phyloP scores from a whole-genome alignment of 805 yeast species.

The Maudiozyma serrabonitensis region DNA sequence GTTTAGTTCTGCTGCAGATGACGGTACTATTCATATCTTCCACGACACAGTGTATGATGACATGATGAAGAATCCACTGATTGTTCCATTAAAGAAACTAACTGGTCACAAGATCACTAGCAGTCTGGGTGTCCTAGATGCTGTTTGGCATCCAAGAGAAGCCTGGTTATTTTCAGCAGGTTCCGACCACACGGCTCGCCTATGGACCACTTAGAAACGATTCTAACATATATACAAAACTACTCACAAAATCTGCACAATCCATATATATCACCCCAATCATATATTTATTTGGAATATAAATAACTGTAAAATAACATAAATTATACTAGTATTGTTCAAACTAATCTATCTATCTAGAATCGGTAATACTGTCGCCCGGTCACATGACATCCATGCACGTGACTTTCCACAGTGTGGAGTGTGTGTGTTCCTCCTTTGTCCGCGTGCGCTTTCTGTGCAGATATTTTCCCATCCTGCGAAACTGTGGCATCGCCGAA shows the following conservation, averaged over 20 bases:
- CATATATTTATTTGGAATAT: background rate
- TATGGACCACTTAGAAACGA: constrained; percentile 73
- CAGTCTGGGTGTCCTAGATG: constrained; percentile 78
- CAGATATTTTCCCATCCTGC: background rate
- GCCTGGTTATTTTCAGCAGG: constrained; percentile 98
- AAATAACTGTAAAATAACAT: background rate
- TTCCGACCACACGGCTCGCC: constrained; percentile 89
- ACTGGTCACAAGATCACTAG: constrained; percentile 77
- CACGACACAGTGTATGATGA: constrained; percentile 90
- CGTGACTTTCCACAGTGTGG: too few species aligned
- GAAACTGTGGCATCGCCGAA: background rate
- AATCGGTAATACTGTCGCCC: background rate
- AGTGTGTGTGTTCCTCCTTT: background rate
- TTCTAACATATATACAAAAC: background rate
- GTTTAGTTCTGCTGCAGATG: constrained; percentile 92
- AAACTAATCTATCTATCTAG: background rate
- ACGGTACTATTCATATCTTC: constrained; percentile 86
- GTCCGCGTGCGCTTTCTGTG: background rate
- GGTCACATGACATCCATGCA: too few species aligned
- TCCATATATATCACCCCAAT: background rate
- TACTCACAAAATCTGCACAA: too few species aligned
- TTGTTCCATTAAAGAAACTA: constrained; percentile 91
- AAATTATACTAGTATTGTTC: background rate
- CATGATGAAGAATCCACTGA: constrained; percentile 85
- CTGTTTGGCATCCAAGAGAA: constrained; percentile 94